Evolutionary conservation across 495 filamentous ascomycete species (phyloP), one percentile per base, ranked within the genome.

Genomic region (Penicillium goetzii): DNA sequence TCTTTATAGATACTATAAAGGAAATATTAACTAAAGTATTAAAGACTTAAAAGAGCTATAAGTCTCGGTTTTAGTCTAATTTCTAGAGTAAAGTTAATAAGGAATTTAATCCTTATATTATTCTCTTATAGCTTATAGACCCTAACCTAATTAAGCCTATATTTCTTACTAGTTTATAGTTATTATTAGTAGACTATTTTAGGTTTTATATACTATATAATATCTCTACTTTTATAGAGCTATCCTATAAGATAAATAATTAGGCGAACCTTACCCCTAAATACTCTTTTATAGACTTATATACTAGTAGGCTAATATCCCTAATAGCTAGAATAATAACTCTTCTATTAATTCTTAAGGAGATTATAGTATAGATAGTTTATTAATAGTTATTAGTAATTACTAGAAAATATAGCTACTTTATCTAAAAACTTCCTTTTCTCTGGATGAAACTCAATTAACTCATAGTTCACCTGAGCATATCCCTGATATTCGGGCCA

Each of bases 261-360:
- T 58, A 68, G 50, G 41, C 66, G 15, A 61, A 65, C 41, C 23
- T 68, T 21, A 68, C 66, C 11, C 62, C 62, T 21, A 61, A 66
- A 50, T 68, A 49, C 54, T 51, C 66, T 11, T 63, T 61, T 51
- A 53, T 63, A 17, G 66, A 68, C 60, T 58, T 68, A n/a, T 58
- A 68, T 56, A 68, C 59, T 19, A 58, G 58, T 62, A 61, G 32
- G 40, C 32, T 21, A 53, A 23, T 49, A 15, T 15, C 36, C 1
- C 36, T 11, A 15, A 38, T 38, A 38, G 11, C 36, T 11, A 4
- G 3, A 38, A 38, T 38, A n/a, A 32, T 32, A 32, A 32, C 11
- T 1, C 36, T 38, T 38, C 36, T 38, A 11, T 15, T 38, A 38
- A 38, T 38, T 38, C 36, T 38, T 38, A 1, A 38, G 5, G 11